phyloP scores from a whole-genome alignment of 345 rosid genomes.

The Eutrema yunnanense region DNA sequence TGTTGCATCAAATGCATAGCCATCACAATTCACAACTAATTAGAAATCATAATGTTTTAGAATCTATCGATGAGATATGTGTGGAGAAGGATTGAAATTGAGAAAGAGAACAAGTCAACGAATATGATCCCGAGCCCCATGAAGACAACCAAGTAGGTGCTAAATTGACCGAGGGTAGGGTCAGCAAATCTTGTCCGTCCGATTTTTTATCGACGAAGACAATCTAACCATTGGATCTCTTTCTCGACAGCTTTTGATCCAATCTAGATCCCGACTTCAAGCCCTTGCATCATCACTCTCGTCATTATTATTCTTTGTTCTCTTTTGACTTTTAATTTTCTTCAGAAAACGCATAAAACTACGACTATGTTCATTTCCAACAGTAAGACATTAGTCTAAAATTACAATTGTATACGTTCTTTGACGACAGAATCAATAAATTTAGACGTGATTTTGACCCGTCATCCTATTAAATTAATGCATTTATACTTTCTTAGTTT shows the following conservation, averaged over 20 bases:
- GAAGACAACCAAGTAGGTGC: conserved; percentile 22
- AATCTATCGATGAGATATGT: conserved; percentile 5
- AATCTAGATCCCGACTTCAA: not conserved
- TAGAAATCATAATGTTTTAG: not conserved
- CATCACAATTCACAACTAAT: not conserved
- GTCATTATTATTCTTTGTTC: conserved; percentile 22
- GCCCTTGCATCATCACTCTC: conserved; percentile 22
- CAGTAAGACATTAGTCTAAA: not conserved
- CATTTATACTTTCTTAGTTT: not conserved
- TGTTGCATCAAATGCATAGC: not conserved
- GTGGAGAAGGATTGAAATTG: not conserved
- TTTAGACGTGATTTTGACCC: not conserved
- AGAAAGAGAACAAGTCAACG: conserved; percentile 19
- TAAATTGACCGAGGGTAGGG: conserved; percentile 26
- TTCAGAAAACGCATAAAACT: not conserved
- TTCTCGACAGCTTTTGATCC: conserved; percentile 9
- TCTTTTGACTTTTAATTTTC: conserved; percentile 16
- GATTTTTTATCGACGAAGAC: not conserved
- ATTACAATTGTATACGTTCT: not conserved
- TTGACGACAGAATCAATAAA: not conserved
- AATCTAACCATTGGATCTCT: conserved; percentile 2
- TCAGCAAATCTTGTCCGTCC: conserved; percentile 13
- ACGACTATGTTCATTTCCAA: not conserved
- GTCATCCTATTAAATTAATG: not conserved
- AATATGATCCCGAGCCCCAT: conserved; percentile 6